Percentiles rank a stretch among this genome's conserved stretches.
These are phyloP conservation scores for Hypericum perforatum DNA, from an alignment of 345 rosid species.

Conservation along the genomic window DNA sequence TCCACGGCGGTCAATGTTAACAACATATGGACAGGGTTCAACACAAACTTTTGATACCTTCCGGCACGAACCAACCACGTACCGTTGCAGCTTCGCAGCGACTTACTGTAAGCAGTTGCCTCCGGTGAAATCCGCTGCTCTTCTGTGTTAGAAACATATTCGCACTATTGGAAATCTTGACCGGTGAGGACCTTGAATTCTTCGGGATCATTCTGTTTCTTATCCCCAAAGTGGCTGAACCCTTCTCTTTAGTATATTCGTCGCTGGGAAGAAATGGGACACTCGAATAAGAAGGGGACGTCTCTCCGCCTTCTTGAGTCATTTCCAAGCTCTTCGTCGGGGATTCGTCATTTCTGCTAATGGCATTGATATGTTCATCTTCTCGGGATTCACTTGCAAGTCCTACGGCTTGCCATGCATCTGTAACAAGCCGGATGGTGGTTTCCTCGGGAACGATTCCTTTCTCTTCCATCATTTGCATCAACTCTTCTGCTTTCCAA, in stretches of 20 bases:
- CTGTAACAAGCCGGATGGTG: conserved; percentile 62
- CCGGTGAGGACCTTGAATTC: conserved; percentile 14
- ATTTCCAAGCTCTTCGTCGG: conserved; percentile 24
- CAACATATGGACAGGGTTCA: conserved; percentile 14
- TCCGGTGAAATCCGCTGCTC: conserved; percentile 12
- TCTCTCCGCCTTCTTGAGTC: conserved; percentile 20
- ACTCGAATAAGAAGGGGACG: conserved; percentile 19
- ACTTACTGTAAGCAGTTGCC: conserved; percentile 27
- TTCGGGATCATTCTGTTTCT: conserved; percentile 25
- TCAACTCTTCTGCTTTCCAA: conserved; percentile 66
- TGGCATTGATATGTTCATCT: conserved; percentile 16
- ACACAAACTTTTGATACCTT: conserved; percentile 12
- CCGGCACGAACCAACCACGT: conserved; percentile 18
- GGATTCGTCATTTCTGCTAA: conserved; percentile 15
- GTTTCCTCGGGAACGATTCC: conserved; percentile 44
- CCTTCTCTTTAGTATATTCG: conserved; percentile 15
- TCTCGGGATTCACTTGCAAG: conserved; percentile 35
- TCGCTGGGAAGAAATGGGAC: conserved; percentile 24
- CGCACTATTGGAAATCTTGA: conserved; percentile 11
- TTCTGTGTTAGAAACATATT: conserved; percentile 13
- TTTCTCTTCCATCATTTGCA: conserved; percentile 52
- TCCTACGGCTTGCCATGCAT: conserved; percentile 75
- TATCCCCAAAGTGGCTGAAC: conserved; percentile 18
- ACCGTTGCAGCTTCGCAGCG: conserved; percentile 25
- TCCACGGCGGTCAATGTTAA: no score